Evolutionary conservation across 2,329 filamentous ascomycete genomes (phyloP).

Genomic region (Trichoderma harzianum): DNA sequence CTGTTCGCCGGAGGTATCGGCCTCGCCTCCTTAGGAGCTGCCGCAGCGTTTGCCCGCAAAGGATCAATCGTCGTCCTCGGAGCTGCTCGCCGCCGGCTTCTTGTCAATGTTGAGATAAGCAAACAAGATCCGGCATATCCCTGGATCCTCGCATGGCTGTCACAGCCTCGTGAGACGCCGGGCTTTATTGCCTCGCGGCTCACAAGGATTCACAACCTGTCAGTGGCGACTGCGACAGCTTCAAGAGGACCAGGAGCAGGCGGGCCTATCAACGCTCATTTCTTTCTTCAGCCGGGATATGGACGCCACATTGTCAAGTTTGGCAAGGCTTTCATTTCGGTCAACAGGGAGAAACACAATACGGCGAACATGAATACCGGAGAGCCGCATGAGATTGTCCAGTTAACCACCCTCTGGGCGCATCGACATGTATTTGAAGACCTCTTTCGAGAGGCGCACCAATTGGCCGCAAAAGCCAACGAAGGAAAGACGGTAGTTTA

Average conservation of each 20-base stretch:
- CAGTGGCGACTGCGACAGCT: slow-evolving; percentile 57
- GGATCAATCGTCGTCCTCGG: slow-evolving; percentile 69
- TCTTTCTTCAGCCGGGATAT: slow-evolving; percentile 86
- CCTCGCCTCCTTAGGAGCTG: slow-evolving; percentile 82
- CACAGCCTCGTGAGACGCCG: slow-evolving; percentile 66
- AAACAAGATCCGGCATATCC: slow-evolving; percentile 89
- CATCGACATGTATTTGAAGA: slow-evolving; percentile 87
- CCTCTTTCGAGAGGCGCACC: slow-evolving; percentile 83
- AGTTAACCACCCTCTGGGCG: slow-evolving; percentile 85
- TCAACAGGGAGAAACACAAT: slow-evolving; percentile 80
- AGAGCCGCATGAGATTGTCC: slow-evolving; percentile 90
- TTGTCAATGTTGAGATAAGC: slow-evolving; percentile 94
- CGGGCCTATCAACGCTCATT: slow-evolving; percentile 72
- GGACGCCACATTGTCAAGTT: slow-evolving; percentile 86
- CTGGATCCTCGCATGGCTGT: slow-evolving; percentile 95
- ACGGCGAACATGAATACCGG: slow-evolving; percentile 80
- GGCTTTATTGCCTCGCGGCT: slow-evolving; percentile 58
- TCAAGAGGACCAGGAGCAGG: slow-evolving; percentile 56
- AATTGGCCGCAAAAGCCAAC: slow-evolving; percentile 71
- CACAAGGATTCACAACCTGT: slow-evolving; percentile 59
- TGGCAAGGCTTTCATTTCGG: slow-evolving; percentile 79
- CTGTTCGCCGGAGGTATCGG: slow-evolving; percentile 75
- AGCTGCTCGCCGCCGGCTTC: slow-evolving; percentile 76
- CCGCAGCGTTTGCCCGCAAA: slow-evolving; percentile 74
- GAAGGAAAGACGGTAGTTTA: slow-evolving; percentile 95